Conservation (phyloP, 1,139 yeast genomes). For the Lodderomyces metapsilosis region DNA sequence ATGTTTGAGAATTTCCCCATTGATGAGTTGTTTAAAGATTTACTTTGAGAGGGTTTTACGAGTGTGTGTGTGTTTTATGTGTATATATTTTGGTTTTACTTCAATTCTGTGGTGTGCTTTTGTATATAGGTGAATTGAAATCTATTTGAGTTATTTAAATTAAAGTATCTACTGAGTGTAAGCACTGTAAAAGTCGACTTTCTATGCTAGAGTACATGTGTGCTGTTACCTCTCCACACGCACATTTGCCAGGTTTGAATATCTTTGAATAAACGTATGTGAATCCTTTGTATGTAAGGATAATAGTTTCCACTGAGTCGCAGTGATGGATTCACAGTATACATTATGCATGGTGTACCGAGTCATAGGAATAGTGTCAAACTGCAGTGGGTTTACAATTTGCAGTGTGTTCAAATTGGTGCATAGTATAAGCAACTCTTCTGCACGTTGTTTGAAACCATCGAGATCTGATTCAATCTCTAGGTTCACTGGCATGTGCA, state of each 20-base stretch:
- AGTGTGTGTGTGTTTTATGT: constrained; percentile 3
- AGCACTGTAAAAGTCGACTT: no score
- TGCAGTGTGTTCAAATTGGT: constrained; percentile 5
- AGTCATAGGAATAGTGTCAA: neutral
- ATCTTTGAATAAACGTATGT: constrained; percentile 7
- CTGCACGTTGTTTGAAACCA: neutral
- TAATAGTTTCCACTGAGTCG: constrained; percentile 7
- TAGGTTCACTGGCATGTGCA: neutral
- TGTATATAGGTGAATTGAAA: constrained; percentile 2
- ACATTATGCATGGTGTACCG: constrained; percentile 7
- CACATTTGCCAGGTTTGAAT: neutral
- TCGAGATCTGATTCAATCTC: neutral
- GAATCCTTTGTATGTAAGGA: constrained; percentile 8
- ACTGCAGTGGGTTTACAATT: neutral
- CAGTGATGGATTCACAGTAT: neutral
- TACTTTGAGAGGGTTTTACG: constrained; percentile 4
- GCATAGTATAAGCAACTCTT: constrained; percentile 5
- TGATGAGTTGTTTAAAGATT: constrained; percentile 17
- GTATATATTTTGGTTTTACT: constrained; percentile 3
- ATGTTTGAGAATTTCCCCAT: constrained; percentile 17
- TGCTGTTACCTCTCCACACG: no score
- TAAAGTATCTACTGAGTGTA: no score
- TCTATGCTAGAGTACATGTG: no score
- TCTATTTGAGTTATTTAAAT: neutral
- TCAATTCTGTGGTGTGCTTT: neutral